phyloP scores from a whole-genome alignment of 768 basidiomycete species.

The Termitomyces titanicus region DNA sequence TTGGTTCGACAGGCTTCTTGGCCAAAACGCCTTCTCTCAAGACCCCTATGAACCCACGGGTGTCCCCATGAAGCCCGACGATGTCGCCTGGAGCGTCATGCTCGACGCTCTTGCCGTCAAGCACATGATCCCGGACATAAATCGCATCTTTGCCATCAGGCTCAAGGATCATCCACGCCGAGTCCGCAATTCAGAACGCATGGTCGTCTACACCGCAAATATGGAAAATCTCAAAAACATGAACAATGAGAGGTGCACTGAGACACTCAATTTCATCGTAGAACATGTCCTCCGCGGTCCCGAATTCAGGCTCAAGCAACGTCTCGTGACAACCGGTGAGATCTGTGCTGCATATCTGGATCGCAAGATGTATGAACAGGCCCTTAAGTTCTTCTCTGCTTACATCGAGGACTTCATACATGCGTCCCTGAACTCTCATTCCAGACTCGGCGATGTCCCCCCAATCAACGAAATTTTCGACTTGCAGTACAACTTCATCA shows the following conservation, averaged over 20 bases:
- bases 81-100: conserved; percentile 54
- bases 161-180: conserved; percentile 30
- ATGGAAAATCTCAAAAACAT: conserved; percentile 20
- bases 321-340: conserved; percentile 15
- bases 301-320: neutral
- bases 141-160: conserved; percentile 46
- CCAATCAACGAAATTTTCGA: conserved; percentile 14
- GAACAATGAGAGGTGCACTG: conserved; percentile 13
- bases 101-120: conserved; percentile 50
- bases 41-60: conserved; percentile 41
- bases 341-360: conserved; percentile 26
- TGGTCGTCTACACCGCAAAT: conserved; percentile 38
- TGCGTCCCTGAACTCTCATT: neutral
- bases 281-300: neutral
- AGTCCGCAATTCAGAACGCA: conserved; percentile 34
- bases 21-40: conserved; percentile 25
- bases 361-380: conserved; percentile 25
- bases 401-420: conserved; percentile 5
- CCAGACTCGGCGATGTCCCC: neutral
- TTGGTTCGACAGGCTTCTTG: conserved; percentile 70
- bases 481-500: conserved; percentile 18
- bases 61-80: conserved; percentile 48
- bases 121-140: conserved; percentile 50
- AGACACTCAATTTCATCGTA: conserved; percentile 21
- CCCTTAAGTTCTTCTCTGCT: conserved; percentile 15